phyloP scores from a whole-genome alignment of 768 basidiomycete species.

The Leccinum rimulosum region DNA sequence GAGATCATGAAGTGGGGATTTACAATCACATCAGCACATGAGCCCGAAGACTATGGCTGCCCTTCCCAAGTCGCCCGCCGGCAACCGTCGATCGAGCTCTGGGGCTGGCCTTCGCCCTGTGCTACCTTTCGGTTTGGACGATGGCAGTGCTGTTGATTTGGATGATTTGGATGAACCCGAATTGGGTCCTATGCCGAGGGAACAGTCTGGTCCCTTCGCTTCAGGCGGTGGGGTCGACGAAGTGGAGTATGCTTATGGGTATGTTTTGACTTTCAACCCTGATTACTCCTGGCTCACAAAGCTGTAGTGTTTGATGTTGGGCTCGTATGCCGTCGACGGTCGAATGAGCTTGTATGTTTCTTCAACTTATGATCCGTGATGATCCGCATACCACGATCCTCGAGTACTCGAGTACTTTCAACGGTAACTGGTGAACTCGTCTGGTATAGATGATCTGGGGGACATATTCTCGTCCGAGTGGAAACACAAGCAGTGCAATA shows the following conservation, averaged over 20 bases:
- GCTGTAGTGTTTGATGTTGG: slow-evolving; percentile 22
- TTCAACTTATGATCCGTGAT: not conserved
- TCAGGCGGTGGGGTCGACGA: slow-evolving; percentile 85
- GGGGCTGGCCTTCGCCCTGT: slow-evolving; percentile 85
- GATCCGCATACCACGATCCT: not conserved
- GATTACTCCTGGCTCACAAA: slow-evolving; percentile 10
- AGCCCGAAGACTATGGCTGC: slow-evolving; percentile 94
- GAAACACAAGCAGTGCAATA: not conserved
- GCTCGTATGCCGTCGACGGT: not conserved
- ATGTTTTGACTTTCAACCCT: slow-evolving; percentile 28
- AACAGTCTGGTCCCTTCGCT: slow-evolving; percentile 69
- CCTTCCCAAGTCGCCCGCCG: slow-evolving; percentile 87
- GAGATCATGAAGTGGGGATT: not conserved
- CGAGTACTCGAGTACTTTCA: not conserved
- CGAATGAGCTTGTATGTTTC: not conserved
- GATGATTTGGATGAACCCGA: slow-evolving; percentile 74
- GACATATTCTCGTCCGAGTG: not conserved
- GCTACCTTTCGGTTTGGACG: slow-evolving; percentile 71
- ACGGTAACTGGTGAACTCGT: not conserved
- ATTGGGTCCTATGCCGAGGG: slow-evolving; percentile 73
- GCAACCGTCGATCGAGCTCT: slow-evolving; percentile 77
- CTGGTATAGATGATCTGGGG: not conserved
- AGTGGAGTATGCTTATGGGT: slow-evolving; percentile 88
- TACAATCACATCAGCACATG: slow-evolving; percentile 65
- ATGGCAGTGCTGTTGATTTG: slow-evolving; percentile 66